Conservation (phyloP, 2,329 filamentous ascomycete genomes). For the Trichoderma aggressivum region DNA sequence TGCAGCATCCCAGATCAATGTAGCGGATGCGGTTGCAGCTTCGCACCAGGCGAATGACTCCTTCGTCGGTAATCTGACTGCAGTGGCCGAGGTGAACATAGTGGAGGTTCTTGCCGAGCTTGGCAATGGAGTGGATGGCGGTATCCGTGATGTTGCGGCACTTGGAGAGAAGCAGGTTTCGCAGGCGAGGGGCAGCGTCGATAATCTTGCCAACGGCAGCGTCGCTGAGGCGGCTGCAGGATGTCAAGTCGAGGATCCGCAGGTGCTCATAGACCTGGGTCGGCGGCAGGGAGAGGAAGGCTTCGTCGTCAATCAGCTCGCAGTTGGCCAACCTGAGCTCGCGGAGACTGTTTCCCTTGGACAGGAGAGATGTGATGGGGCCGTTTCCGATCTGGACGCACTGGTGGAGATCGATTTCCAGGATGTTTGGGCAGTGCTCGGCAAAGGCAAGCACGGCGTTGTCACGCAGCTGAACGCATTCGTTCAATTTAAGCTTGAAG, state of each 20-base stretch:
- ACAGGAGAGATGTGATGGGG: slow-evolving; percentile 76
- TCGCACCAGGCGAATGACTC: slow-evolving; percentile 79
- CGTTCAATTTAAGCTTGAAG: slow-evolving; percentile 85
- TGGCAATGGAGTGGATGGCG: slow-evolving; percentile 81
- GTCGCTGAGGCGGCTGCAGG: slow-evolving; percentile 79
- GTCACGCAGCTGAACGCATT: slow-evolving; percentile 81
- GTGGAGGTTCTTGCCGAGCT: slow-evolving; percentile 90
- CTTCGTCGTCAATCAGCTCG: slow-evolving; percentile 77
- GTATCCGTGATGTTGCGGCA: slow-evolving; percentile 89
- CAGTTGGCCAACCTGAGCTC: slow-evolving; percentile 87
- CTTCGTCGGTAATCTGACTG: slow-evolving; percentile 82
- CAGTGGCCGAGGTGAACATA: slow-evolving; percentile 97
- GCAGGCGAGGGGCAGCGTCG: slow-evolving; percentile 76
- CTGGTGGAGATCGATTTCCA: slow-evolving; percentile 93
- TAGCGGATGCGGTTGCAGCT: slow-evolving; percentile 92
- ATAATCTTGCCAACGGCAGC: slow-evolving; percentile 86
- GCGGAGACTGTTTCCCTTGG: slow-evolving; percentile 76
- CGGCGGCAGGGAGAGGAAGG: slow-evolving; percentile 74
- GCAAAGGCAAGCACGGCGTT: slow-evolving; percentile 81
- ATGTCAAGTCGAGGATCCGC: slow-evolving; percentile 89
- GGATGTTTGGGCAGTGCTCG: slow-evolving; percentile 81
- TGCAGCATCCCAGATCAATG: slow-evolving; percentile 96
- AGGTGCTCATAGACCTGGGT: slow-evolving; percentile 76
- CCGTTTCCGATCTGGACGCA: slow-evolving; percentile 78
- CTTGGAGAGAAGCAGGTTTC: slow-evolving; percentile 92